phyloP scores from a whole-genome alignment of 2,329 filamentous ascomycete genomes.

The Trichoderma sp. region DNA sequence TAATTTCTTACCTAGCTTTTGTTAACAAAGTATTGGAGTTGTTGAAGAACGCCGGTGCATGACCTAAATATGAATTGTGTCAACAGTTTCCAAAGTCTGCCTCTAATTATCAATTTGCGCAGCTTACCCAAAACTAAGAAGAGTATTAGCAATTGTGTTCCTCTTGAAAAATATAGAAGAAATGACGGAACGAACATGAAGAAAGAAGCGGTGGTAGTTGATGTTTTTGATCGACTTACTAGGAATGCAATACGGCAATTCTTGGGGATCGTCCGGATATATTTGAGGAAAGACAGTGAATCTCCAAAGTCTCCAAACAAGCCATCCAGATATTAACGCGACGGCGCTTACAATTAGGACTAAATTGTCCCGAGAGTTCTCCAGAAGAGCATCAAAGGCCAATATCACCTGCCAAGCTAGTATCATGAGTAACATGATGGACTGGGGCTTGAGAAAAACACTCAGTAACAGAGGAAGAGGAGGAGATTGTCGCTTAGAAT shows the following conservation, averaged over 20 bases:
- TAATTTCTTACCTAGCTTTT: conserved; percentile 23
- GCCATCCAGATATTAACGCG: background rate
- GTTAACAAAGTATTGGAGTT: conserved; percentile 24
- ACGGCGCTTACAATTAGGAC: background rate
- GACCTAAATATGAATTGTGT: conserved; percentile 19
- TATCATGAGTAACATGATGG: background rate
- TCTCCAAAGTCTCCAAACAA: conserved; percentile 10
- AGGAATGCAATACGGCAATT: conserved; percentile 18
- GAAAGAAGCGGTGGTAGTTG: background rate
- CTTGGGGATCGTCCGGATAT: conserved; percentile 5
- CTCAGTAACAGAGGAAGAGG: background rate
- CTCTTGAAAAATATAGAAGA: background rate
- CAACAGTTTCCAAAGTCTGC: background rate
- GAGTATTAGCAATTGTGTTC: background rate
- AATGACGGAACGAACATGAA: background rate
- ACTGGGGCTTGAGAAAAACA: background rate
- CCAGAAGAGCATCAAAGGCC: background rate
- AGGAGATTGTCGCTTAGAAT: background rate
- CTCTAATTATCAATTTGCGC: background rate
- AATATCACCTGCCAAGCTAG: background rate
- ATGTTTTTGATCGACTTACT: background rate
- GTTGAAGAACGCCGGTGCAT: conserved; percentile 25
- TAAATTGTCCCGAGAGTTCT: background rate
- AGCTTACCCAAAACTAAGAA: background rate
- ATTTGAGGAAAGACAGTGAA: conserved; percentile 10